Conservation (phyloP, 2,329 filamentous ascomycete species). For the Penicillium sp. region DNA sequence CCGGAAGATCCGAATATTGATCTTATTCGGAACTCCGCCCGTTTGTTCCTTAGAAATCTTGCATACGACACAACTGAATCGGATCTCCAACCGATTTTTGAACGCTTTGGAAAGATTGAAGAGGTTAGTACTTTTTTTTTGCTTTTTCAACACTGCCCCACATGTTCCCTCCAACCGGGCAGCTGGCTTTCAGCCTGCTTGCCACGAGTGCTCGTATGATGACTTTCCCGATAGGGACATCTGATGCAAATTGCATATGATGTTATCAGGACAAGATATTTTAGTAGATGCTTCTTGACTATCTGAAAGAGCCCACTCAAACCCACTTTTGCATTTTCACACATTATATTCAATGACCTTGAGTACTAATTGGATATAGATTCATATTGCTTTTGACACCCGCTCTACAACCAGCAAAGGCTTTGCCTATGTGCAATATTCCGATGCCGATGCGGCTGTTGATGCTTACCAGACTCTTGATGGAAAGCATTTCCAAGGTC, state of each 20-base stretch:
- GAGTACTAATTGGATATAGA: slow-evolving; percentile 58
- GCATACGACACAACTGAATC: slow-evolving; percentile 75
- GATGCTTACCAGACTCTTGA: slow-evolving; percentile 77
- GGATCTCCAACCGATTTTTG: slow-evolving; percentile 70
- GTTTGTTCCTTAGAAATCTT: slow-evolving; percentile 86
- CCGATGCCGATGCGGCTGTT: slow-evolving; percentile 68
- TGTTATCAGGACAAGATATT: slow-evolving; percentile 87
- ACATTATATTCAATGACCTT: slow-evolving; percentile 24
- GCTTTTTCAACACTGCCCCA: not conserved
- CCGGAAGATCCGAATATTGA: slow-evolving; percentile 50
- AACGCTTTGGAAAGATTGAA: slow-evolving; percentile 69
- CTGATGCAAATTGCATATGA: slow-evolving; percentile 90
- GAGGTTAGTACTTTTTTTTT: slow-evolving; percentile 66
- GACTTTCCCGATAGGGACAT: slow-evolving; percentile 99
- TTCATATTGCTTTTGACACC: slow-evolving; percentile 77
- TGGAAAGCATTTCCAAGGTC: slow-evolving; percentile 85
- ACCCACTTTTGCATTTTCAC: slow-evolving; percentile 20
- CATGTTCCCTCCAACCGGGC: not conserved
- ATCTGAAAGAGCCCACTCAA: slow-evolving; percentile 64
- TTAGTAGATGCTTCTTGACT: slow-evolving; percentile 99
- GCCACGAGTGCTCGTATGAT: slow-evolving; percentile 63
- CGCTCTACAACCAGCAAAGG: slow-evolving; percentile 75
- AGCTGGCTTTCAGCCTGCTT: slow-evolving; percentile 17
- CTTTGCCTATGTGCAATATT: slow-evolving; percentile 82
- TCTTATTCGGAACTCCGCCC: slow-evolving; percentile 67